phyloP scores from a whole-genome alignment of 2,329 filamentous ascomycete species.

The Aspergillus proliferans region DNA sequence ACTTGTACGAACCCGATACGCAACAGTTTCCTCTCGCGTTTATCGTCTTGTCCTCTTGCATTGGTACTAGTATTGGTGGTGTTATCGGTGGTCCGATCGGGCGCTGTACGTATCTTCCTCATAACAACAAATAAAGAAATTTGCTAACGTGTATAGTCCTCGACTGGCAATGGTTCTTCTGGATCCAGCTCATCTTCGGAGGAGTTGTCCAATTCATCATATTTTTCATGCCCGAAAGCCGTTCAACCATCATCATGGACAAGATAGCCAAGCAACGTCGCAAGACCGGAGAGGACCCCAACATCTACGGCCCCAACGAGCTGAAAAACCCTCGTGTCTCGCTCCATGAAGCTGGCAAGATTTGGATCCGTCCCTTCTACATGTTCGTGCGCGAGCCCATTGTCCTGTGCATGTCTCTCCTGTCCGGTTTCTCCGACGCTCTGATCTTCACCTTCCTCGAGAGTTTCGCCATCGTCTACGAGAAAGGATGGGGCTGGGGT shows the following conservation, averaged over 20 bases:
- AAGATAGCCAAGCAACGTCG: constrained; percentile 51
- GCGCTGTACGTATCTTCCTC: constrained; percentile 10
- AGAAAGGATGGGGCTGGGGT: constrained; percentile 54
- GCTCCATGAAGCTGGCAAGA: constrained; percentile 24
- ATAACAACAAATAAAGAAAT: constrained; percentile 1
- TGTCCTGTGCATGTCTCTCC: constrained; percentile 60
- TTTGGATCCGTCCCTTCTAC: constrained; percentile 59
- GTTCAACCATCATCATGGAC: constrained; percentile 52
- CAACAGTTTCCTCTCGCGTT: constrained; percentile 53
- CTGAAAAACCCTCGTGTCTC: constrained; percentile 43
- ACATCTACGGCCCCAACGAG: constrained; percentile 60
- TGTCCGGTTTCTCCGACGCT: constrained; percentile 65
- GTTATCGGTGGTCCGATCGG: constrained; percentile 47
- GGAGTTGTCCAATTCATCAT: constrained; percentile 46
- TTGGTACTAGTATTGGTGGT: constrained; percentile 46
- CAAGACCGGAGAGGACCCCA: constrained; percentile 45
- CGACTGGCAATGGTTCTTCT: constrained; percentile 54
- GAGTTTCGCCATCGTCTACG: constrained; percentile 51
- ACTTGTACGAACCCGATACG: constrained; percentile 48
- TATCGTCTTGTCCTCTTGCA: constrained; percentile 48
- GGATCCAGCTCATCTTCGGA: constrained; percentile 55
- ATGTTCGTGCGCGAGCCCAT: constrained; percentile 70
- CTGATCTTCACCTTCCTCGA: constrained; percentile 62
- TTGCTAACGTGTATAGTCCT: constrained; percentile 17
- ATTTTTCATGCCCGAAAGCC: constrained; percentile 50